These are phyloP conservation scores for Crithidia sp. DNA, from an alignment of 208 protist species.

Conservation along the genomic window DNA sequence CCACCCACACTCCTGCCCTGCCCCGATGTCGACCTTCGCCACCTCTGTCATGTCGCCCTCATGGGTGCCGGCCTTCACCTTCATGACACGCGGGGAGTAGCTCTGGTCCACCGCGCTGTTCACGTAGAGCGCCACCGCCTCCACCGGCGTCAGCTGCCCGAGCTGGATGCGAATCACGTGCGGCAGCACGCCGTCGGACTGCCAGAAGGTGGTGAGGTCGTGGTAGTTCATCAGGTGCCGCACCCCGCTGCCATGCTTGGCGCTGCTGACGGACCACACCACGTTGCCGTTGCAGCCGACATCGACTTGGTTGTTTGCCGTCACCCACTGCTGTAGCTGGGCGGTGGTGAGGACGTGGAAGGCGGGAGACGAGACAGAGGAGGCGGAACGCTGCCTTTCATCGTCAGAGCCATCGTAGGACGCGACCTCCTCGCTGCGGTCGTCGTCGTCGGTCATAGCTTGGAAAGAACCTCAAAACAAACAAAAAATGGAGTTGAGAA, in stretches of 20 bases:
- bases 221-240: constrained; percentile 54
- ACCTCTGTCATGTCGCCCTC: constrained; percentile 75
- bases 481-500: not conserved
- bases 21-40: constrained; percentile 41
- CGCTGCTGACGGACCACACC: constrained; percentile 86
- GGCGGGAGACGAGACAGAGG: constrained; percentile 4
- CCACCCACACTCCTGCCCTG: constrained; percentile 60
- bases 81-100: constrained; percentile 83
- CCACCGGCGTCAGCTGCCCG: constrained; percentile 50
- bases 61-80: constrained; percentile 69
- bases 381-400: not conserved
- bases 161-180: constrained; percentile 81
- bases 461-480: not conserved
- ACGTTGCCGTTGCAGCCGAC: constrained; percentile 39
- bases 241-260: constrained; percentile 91
- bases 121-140: constrained; percentile 67
- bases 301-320: constrained; percentile 29
- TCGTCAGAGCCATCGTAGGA: not conserved
- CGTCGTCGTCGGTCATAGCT: not conserved
- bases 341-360: constrained; percentile 26
- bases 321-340: constrained; percentile 29
- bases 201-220: constrained; percentile 80
- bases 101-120: constrained; percentile 81
- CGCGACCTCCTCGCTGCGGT: not conserved
- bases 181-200: constrained; percentile 87